Evolutionary conservation across 2,329 filamentous ascomycete genomes (phyloP).

Genomic region (Penicillium freii): DNA sequence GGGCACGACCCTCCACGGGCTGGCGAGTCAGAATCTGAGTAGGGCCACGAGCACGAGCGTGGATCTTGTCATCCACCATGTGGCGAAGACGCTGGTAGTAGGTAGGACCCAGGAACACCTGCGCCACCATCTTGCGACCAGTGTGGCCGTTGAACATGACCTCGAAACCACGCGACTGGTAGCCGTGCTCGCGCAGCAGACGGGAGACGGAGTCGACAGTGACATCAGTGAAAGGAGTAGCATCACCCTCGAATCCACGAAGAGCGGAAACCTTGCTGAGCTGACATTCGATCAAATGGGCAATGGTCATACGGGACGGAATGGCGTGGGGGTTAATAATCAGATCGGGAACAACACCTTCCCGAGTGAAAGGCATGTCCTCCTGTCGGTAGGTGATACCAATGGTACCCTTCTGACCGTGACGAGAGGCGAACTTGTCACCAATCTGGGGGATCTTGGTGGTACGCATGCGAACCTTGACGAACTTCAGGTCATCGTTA

Average conservation of each 20-base stretch:
- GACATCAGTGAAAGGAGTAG: constrained; percentile 95
- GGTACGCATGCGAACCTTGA: constrained; percentile 94
- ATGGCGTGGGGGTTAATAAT: constrained; percentile 99
- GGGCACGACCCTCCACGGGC: constrained; percentile 94
- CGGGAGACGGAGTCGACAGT: constrained; percentile 91
- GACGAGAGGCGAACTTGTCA: constrained; percentile 98
- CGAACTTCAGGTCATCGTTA: constrained; percentile 88
- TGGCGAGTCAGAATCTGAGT: constrained; percentile 97
- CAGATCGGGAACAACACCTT: constrained; percentile 89
- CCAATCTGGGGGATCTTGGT: constrained; percentile 98
- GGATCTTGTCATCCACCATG: constrained; percentile 99
- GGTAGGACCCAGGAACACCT: constrained; percentile 95
- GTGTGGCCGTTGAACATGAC: constrained; percentile 99
- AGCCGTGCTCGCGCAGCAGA: constrained; percentile 82
- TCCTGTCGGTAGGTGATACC: constrained; percentile 97
- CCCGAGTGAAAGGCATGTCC: constrained; percentile 95
- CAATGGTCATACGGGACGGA: constrained; percentile 99
- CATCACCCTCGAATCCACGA: constrained; percentile 92
- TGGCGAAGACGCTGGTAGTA: constrained; percentile 98
- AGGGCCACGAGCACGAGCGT: constrained; percentile 94
- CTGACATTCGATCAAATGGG: constrained; percentile 98
- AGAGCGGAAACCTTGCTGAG: constrained; percentile 93
- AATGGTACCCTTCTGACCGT: constrained; percentile 98
- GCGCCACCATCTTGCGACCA: constrained; percentile 84
- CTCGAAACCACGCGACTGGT: constrained; percentile 95